Percentiles rank a stretch among this genome's conserved stretches.
phyloP scores from a whole-genome alignment of 495 filamentous ascomycete genomes.

The Margaritispora aquatica region DNA sequence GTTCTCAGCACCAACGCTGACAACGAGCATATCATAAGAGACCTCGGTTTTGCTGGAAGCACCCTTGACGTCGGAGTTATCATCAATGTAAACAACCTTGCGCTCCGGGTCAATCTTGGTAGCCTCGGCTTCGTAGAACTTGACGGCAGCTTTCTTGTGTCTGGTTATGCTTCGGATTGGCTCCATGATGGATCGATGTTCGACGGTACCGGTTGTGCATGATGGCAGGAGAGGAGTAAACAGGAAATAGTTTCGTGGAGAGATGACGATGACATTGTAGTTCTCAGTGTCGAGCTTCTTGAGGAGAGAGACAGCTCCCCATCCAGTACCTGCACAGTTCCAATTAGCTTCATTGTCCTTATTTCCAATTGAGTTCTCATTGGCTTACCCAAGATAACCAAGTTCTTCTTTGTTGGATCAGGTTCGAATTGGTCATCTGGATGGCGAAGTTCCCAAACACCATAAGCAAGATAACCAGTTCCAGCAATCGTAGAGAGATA shows the following conservation, averaged over 20 bases:
- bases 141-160: constrained; percentile 83
- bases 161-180: constrained; percentile 90
- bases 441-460: constrained; percentile 73
- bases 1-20: constrained; percentile 96
- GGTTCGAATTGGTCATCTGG: constrained; percentile 74
- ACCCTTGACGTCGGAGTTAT: constrained; percentile 83
- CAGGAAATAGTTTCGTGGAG: constrained; percentile 98
- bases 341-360: constrained; percentile 4
- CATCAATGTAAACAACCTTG: constrained; percentile 80
- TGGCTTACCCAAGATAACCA: constrained; percentile 85
- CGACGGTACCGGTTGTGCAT: constrained; percentile 93
- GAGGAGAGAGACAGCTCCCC: constrained; percentile 92
- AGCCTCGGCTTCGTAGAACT: constrained; percentile 97
- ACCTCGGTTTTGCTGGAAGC: constrained; percentile 78
- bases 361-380: constrained; percentile 2
- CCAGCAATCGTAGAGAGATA: constrained; percentile 64
- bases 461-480: constrained; percentile 65
- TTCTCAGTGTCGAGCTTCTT: constrained; percentile 98
- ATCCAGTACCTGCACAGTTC: constrained; percentile 70
- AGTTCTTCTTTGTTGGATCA: constrained; percentile 89
- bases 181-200: constrained; percentile 99
- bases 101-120: constrained; percentile 93
- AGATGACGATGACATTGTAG: constrained; percentile 96
- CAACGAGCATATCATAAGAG: constrained; percentile 95
- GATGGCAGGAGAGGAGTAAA: constrained; percentile 96